Base-by-base conservation (phyloP, 2,329 filamentous ascomycete genomes). In the Aspergillus sp. region DNA sequence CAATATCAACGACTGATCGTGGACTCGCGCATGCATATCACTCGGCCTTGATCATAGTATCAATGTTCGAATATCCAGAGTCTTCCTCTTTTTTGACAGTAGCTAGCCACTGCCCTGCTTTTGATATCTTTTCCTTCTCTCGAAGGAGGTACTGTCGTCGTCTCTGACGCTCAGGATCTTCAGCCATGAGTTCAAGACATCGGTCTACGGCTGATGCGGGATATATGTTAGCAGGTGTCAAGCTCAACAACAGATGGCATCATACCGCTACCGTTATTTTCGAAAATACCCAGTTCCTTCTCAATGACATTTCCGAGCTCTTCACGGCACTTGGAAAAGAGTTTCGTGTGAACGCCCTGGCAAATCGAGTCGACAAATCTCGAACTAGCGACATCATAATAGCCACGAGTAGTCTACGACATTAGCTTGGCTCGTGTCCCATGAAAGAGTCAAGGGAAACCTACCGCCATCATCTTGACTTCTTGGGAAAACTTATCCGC, bases 381-480 rank as follows among this genome's bases (percentile, higher is more conserved):
- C 2, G 57, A 57, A 37, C 61, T 64, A 0, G 68, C 68, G 19
- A 70, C 52, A 5, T 67, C 61, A 31, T 71, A 71, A 29, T 71
- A 70, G 0, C 60, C 67, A 3, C 64, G 50, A 1, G 60, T 55
- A 5, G 51, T 60, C 67, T 69, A 47, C 28, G 27, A 27, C 32
- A 28, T 28, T 40, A 29, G 39, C 28, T 37, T n/a, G 36, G 37
- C 57, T 44, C 54, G 45, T 13, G 13, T n/a, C n/a, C 36, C 10
- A n/a, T 12, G 1, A 38, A 10, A 33, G n/a, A 27, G 7, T 19
- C 19, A 19, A 19, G 38, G 8, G 7, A 40, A 29, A 56, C 66
- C 50, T 57, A 71, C 69, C 1, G 67, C 66, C 60, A 71, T 67
- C 53, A 70, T 68, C 7, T 64, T 59, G 1, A 73, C 39, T 40